Base-by-base conservation (phyloP, 306 rosid species). In the Astragalus glycyphyllos region DNA sequence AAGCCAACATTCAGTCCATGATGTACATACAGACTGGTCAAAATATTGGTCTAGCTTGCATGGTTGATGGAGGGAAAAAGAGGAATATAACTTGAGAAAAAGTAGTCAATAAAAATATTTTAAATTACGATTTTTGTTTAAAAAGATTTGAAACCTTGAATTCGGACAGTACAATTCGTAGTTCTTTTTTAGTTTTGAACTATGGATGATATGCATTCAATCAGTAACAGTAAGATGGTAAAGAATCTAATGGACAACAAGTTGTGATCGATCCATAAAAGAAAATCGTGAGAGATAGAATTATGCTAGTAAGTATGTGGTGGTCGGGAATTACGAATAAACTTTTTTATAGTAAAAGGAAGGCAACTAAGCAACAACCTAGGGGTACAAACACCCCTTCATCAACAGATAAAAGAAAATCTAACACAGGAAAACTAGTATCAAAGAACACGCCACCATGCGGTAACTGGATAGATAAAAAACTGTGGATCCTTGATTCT, bases 1-100 rank as follows among this genome's bases (percentile, higher is more conserved):
- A 45, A 47, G 62, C 55, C 12, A 56, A 34, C 68, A 64, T 38
- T 38, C 31, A 26, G 31, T 26, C 31, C 31, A 1, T 26, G 5
- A 26, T 64, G 17, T 76, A 42, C 48, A 40, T 56, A 61, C 31
- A 55, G 26, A 51, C 4, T 26, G 47, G 56, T 73, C 71, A 73
- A 50, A 50, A 17, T 23, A 44, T 50, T 53, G 56, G 71, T 40
- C 45, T 62, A 48, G 60, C 26, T 16, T 34, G 69, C 56, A 51
- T 7, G 55, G 45, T 16, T 6, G 13, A 44, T 20, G 14, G 14
- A 63, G 7, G 17, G 54, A n/a, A 46, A 20, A 46, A 20, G 6
- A 1, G 8, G 31, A 12, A 45, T 11, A 13, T 58, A 45, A 58
- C 48, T 42, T 1, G 47, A 10, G 11, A 42, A 42, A 10, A 42